Evolutionary conservation across 495 filamentous ascomycete species (phyloP).

Genomic region (Hypomontagnella monticulosa): DNA sequence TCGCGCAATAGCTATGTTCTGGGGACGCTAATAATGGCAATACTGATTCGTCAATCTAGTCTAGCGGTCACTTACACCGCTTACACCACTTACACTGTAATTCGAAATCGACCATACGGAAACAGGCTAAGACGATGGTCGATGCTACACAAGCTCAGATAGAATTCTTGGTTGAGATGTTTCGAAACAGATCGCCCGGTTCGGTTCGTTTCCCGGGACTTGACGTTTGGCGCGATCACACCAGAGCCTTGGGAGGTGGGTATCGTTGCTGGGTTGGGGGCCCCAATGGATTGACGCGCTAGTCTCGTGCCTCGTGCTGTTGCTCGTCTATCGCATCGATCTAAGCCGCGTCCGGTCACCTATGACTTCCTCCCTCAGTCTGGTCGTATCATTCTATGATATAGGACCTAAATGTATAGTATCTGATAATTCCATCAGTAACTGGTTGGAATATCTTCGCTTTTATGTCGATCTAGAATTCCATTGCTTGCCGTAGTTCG

Average conservation of each 20-base stretch:
- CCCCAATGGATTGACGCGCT: constrained; percentile 17
- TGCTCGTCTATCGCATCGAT: constrained; percentile 1
- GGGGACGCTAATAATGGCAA: background rate
- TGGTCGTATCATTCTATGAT: background rate
- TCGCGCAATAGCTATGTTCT: background rate
- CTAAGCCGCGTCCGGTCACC: constrained; percentile 3
- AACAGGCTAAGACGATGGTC: constrained; percentile 5
- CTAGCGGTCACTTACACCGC: constrained; percentile 4
- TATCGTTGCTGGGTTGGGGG: constrained; percentile 6
- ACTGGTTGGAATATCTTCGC: constrained; percentile 2
- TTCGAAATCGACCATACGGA: constrained; percentile 11
- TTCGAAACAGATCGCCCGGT: constrained; percentile 38
- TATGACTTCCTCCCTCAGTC: background rate
- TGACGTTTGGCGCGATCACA: constrained; percentile 13
- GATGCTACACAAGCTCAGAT: background rate
- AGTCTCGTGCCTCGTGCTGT: constrained; percentile 17
- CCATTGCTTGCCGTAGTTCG: constrained; percentile 10
- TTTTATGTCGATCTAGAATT: background rate
- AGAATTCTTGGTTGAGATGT: constrained; percentile 16
- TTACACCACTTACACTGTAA: constrained; percentile 15
- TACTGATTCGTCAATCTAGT: constrained; percentile 17
- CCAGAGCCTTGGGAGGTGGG: constrained; percentile 17
- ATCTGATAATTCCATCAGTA: background rate
- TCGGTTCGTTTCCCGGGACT: constrained; percentile 13
- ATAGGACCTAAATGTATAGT: constrained; percentile 6